Conservation (phyloP, 2,329 filamentous ascomycete species). For the Botryotinia convoluta region DNA sequence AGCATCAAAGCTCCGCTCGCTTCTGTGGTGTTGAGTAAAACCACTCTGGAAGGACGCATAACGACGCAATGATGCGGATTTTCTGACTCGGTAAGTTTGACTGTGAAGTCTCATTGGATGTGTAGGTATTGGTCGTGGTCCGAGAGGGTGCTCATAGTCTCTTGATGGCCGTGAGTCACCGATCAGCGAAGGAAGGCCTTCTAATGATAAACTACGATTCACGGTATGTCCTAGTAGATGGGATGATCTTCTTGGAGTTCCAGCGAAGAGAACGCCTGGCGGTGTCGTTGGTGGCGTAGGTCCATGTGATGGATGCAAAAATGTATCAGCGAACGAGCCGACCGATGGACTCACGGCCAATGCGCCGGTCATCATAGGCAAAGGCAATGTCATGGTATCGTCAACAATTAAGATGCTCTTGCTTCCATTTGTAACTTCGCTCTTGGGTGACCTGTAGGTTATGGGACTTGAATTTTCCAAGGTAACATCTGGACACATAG, state of each 20-base stretch:
- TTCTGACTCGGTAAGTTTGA: conserved; percentile 45
- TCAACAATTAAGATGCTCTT: conserved; percentile 82
- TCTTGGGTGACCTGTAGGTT: conserved; percentile 25
- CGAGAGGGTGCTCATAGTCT: conserved; percentile 31
- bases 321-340: conserved; percentile 54
- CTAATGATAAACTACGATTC: conserved; percentile 39
- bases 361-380: conserved; percentile 50
- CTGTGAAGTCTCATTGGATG: conserved; percentile 27
- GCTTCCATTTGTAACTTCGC: conserved; percentile 65
- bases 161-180: conserved; percentile 29
- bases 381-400: conserved; percentile 43
- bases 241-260: conserved; percentile 55
- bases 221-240: conserved; percentile 47
- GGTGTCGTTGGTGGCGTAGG: conserved; percentile 62
- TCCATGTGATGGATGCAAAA: conserved; percentile 49
- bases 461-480: conserved; percentile 25
- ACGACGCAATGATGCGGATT: conserved; percentile 52
- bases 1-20: conserved; percentile 60
- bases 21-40: conserved; percentile 46
- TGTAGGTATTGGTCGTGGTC: conserved; percentile 27
- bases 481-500: conserved; percentile 32
- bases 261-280: conserved; percentile 43
- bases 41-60: conserved; percentile 61
- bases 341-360: conserved; percentile 46
- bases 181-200: conserved; percentile 34